Base-by-base conservation (phyloP, 495 filamentous ascomycete genomes). In the Hypoxylon rickii region DNA sequence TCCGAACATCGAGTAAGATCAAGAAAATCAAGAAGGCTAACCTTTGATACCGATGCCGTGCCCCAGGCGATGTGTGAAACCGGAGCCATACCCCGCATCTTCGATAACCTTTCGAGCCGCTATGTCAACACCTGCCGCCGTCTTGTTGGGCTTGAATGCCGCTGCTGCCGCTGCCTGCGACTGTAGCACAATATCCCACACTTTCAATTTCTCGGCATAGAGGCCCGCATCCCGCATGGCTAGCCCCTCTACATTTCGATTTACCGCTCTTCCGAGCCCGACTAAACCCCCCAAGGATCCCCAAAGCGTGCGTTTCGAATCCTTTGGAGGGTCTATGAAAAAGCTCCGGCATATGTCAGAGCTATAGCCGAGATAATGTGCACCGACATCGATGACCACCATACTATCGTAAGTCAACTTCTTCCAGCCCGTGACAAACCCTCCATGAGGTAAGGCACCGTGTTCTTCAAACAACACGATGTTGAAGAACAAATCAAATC, bases 271-370 rank as follows among this genome's bases (percentile, higher is more conserved):
- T 16, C 34, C 15, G 3, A 38, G 2, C 10, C 17, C 11, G 61
- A 21, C 10, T 40, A 34, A 11, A 12, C 3, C 10, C 5, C 18
- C 20, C 7, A 56, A 24, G 32, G 7, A 17, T 8, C 39, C 12
- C 21, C 39, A 38, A 15, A 38, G 3, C n/a, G 13, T 38, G 18
- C 34, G 34, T 38, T 4, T 18, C 34, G 8, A 6, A 10, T 1
- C 6, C 7, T 37, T 44, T n/a, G 1, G 24, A 1, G 56, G 26
- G 15, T 68, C 62, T 15, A 70, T 70, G 52, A 81, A 81, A 63
- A 84, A 84, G 17, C 76, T 81, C 7, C 81, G 76, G 55, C 75
- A 79, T 8, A 84, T 81, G 55, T 84, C 80, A 11, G 79, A 83
- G 15, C 75, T 80, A 59, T 83, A 84, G 17, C 79, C 79, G 38